Evolutionary conservation across 192 early-diverging fungal species (phyloP), one percentile per base, ranked within the genome.

Genomic region (Allomyces javanicus): DNA sequence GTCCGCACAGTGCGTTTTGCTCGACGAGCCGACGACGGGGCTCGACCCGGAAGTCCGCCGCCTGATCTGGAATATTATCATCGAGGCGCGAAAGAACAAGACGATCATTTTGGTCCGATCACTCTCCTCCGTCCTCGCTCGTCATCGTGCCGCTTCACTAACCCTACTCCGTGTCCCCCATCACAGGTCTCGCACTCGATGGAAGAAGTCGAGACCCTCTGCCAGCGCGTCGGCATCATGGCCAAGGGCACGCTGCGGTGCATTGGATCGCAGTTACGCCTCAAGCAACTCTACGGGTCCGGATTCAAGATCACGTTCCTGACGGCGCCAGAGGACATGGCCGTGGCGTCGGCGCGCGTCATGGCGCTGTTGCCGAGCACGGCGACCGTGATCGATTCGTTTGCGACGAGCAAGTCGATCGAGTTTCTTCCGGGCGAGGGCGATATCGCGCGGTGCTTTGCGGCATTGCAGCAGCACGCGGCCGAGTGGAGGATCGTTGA

Each of bases 11-110:
- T 40, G 33, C 24, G 80, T 90, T 6, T 88, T 90, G 69, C 70
- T 89, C 74, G 88, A 90, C 73, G 88, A 89, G 70, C 87, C 87
- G 12, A 89, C 87, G 62, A 89, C 88, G 10, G 86, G 87, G 12
- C 70, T 89, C 9, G 87, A 89, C 69, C 84, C 85, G 10, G 85
- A 86, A 43, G 87, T 89, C 17, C 71, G 86, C 24, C 78, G 85
- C 10, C 72, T 86, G 17, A 87, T 89, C 66, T 89, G 87, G 87
- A 75, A 78, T 62, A 89, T 85, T 64, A 72, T 89, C 63, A 73
- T 72, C 27, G 71, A 83, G 22, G 78, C 83, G 2, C 77, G 79
- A 61, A 67, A 72, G 44, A 78, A 74, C 24, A 78, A 78, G 61
- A 89, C 87, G 22, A 83, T 89, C 64, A 68, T 89, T 40, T 40